Base-by-base conservation (phyloP, 306 rosid genomes). In the Pterocarpus macrocarpus region DNA sequence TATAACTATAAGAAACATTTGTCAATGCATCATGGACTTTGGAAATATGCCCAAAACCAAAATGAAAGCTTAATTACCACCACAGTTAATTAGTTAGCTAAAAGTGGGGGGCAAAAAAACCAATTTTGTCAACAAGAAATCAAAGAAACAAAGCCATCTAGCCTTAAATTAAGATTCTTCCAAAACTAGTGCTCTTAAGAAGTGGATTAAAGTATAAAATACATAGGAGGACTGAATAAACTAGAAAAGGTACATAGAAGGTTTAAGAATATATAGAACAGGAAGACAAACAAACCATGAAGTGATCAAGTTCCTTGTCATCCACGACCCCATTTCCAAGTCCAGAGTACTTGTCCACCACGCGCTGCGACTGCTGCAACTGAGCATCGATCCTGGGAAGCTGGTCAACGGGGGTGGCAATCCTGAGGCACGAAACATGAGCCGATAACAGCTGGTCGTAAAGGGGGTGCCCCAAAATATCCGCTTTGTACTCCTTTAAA, bases 391-490 rank as follows among this genome's bases (percentile, higher is more conserved):
- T 93, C 86, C 87, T 90, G 0, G 96, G 94, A 68, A 93, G 85
- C 91, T 93, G 97, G 85, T 93, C 97, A 1, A 93, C 97, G 16
- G 99, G 99, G 0, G 99, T 95, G 2, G 99, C 98, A 57, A 95
- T 91, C 79, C 98, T 87, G 8, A 95, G 81, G 43, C 99, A 95
- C 5, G 99, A 86, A 4, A 95, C 98, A 58, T 95, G 99, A 0
- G 98, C 96, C 4, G 98, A 86, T 1, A 95, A 79, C 11, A 95
- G 79, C 77, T 93, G 99, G 2, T 95, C 99, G 81, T 95, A 95
- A 35, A 95, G 92, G 0, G 98, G 97, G 52, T 95, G 99, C n/a
- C 91, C 86, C 59, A 90, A 65, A 35, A 95, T 89, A 39, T 89
- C 96, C 0, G 90, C 90, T 71, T 93, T 95, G 75, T 75, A 88